These are phyloP conservation scores for Clarireedia homoeocarpa DNA, from an alignment of 2,329 filamentous ascomycete species.

Conservation along the genomic window DNA sequence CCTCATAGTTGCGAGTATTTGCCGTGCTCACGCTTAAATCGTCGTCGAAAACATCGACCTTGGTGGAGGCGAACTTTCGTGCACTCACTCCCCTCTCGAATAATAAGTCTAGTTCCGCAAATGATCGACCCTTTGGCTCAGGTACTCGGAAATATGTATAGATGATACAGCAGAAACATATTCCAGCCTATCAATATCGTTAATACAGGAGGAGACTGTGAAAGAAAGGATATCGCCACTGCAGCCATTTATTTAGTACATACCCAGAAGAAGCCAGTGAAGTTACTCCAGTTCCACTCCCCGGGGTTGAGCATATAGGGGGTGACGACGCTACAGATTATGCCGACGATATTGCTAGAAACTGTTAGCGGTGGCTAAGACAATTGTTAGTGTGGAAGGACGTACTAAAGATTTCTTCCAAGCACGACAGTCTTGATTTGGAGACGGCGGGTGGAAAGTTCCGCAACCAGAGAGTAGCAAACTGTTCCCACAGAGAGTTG, in stretches of 20 bases:
- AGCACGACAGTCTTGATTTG: constrained; percentile 90
- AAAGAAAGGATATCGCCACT: too few species aligned
- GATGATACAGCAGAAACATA: constrained; percentile 45
- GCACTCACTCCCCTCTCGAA: constrained; percentile 61
- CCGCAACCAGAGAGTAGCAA: constrained; percentile 80
- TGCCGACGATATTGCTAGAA: constrained; percentile 59
- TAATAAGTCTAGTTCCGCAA: constrained; percentile 77
- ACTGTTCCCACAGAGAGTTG: constrained; percentile 84
- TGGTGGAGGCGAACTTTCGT: constrained; percentile 29
- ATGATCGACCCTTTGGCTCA: constrained; percentile 71
- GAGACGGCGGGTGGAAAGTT: constrained; percentile 73
- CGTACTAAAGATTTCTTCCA: constrained; percentile 55
- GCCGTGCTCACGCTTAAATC: constrained; percentile 17
- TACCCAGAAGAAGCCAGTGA: constrained; percentile 61
- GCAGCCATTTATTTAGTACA: neutral
- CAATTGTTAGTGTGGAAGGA: neutral
- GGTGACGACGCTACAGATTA: constrained; percentile 73
- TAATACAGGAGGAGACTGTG: neutral
- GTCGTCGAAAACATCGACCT: constrained; percentile 26
- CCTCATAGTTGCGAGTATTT: constrained; percentile 31
- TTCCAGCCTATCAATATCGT: constrained; percentile 43
- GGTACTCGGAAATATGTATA: constrained; percentile 77
- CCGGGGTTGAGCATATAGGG: constrained; percentile 89
- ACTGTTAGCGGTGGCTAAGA: neutral
- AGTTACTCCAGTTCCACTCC: constrained; percentile 85